These are phyloP conservation scores for Cyclotella choctawhatcheeana DNA, from an alignment of 108 stramenopile species.

Conservation along the genomic window DNA sequence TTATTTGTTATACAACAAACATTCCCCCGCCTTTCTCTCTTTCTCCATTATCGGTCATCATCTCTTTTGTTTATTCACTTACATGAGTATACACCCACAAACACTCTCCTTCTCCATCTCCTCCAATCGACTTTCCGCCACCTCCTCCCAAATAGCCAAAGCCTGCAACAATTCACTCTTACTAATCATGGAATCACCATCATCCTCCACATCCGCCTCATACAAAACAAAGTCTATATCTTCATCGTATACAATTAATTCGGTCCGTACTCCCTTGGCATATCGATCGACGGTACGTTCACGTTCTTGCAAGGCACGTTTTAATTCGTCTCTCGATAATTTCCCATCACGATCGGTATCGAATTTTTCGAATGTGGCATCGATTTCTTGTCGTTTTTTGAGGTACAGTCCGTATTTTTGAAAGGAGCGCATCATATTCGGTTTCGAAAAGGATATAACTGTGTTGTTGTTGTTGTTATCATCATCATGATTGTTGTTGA, in stretches of 20 bases:
- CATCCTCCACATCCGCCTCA: not conserved
- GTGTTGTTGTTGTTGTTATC: not conserved
- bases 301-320: not conserved
- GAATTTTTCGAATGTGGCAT: not conserved
- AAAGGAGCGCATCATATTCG: not conserved
- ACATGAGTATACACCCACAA: too few species aligned
- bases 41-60: too few species aligned
- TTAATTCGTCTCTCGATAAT: not conserved
- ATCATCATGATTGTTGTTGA: not conserved
- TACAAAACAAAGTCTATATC: not conserved
- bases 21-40: too few species aligned
- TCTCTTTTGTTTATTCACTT: too few species aligned
- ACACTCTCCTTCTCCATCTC: too few species aligned
- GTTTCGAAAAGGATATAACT: not conserved
- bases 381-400: not conserved
- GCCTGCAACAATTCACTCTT: not conserved
- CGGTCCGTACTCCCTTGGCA: not conserved
- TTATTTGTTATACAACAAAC: too few species aligned
- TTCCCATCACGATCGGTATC: not conserved
- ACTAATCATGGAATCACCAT: not conserved
- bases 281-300: not conserved
- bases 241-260: not conserved
- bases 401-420: not conserved
- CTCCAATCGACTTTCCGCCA: not conserved
- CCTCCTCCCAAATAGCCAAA: not conserved